A percentile compares a stretch with the other conserved stretches of the same genome.
Conservation (phyloP, 2,329 filamentous ascomycete species). For the Coniella lustricola region DNA sequence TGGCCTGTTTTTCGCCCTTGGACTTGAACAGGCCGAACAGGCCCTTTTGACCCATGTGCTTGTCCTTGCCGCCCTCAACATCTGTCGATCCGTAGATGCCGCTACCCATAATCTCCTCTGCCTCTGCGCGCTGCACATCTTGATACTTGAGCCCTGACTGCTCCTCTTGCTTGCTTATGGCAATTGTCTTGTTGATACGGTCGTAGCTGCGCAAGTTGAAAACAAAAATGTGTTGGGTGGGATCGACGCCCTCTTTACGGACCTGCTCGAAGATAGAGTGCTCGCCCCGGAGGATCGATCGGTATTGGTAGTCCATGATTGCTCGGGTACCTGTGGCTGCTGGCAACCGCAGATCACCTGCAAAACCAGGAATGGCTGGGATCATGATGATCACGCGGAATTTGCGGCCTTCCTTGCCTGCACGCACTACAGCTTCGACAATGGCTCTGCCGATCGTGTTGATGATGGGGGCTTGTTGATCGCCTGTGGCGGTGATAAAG, state of each 20-base stretch:
- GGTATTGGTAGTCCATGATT: constrained; percentile 99
- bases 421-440: constrained; percentile 79
- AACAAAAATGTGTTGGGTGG: constrained; percentile 74
- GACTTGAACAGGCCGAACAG: constrained; percentile 24
- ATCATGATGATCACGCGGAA: constrained; percentile 89
- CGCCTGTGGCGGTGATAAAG: constrained; percentile 90
- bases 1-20: constrained; percentile 23
- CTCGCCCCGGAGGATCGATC: constrained; percentile 85
- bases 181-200: constrained; percentile 75
- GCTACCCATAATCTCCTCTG: constrained; percentile 79
- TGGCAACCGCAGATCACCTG: constrained; percentile 77
- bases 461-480: constrained; percentile 77
- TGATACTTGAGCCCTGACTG: constrained; percentile 77
- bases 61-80: constrained; percentile 37
- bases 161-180: constrained; percentile 67
- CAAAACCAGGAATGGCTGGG: constrained; percentile 87
- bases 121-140: constrained; percentile 79
- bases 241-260: constrained; percentile 64
- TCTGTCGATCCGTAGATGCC: constrained; percentile 57
- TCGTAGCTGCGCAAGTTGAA: constrained; percentile 95
- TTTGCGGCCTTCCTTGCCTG: constrained; percentile 74
- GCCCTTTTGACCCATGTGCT: constrained; percentile 38
- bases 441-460: constrained; percentile 86
- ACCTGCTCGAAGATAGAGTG: constrained; percentile 85
- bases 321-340: constrained; percentile 80